phyloP scores from a whole-genome alignment of 2,329 filamentous ascomycete species.

The Mycogone perniciosa region DNA sequence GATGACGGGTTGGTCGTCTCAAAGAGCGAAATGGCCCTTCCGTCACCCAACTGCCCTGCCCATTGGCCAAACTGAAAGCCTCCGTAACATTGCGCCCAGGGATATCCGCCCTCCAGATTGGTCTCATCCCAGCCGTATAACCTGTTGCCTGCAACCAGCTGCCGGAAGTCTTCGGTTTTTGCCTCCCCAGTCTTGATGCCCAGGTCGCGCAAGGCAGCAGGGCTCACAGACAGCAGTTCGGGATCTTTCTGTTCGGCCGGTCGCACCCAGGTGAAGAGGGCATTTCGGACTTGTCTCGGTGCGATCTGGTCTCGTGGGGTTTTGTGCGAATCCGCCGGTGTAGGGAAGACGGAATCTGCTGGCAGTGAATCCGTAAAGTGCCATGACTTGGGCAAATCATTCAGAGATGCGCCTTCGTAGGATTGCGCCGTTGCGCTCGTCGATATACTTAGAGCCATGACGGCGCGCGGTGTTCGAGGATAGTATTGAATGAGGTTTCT shows the following conservation, averaged over 20 bases:
- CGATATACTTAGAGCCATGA: constrained; percentile 1
- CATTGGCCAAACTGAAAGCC: constrained; percentile 77
- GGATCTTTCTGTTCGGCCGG: constrained; percentile 66
- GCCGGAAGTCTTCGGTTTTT: constrained; percentile 64
- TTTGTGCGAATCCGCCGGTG: constrained; percentile 72
- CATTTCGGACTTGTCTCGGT: constrained; percentile 77
- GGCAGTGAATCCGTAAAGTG: constrained; percentile 62
- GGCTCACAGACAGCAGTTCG: constrained; percentile 76
- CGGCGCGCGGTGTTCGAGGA: not conserved
- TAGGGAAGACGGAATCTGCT: constrained; percentile 70
- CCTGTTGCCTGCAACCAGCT: constrained; percentile 74
- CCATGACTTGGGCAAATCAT: constrained; percentile 59
- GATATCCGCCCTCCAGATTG: constrained; percentile 66
- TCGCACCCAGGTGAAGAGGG: constrained; percentile 84
- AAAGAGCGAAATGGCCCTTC: constrained; percentile 88
- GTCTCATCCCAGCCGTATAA: constrained; percentile 72
- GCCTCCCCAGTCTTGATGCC: constrained; percentile 65
- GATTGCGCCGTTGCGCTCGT: constrained; percentile 2
- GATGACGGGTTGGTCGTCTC: constrained; percentile 73
- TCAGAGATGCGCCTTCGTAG: constrained; percentile 35
- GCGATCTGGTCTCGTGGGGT: constrained; percentile 70
- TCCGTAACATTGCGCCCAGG: constrained; percentile 98
- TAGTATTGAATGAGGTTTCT: not conserved
- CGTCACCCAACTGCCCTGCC: constrained; percentile 94
- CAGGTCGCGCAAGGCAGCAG: constrained; percentile 72